Evolutionary conservation across 345 rosid genomes (phyloP).

Genomic region (Toxicodendron radicans): DNA sequence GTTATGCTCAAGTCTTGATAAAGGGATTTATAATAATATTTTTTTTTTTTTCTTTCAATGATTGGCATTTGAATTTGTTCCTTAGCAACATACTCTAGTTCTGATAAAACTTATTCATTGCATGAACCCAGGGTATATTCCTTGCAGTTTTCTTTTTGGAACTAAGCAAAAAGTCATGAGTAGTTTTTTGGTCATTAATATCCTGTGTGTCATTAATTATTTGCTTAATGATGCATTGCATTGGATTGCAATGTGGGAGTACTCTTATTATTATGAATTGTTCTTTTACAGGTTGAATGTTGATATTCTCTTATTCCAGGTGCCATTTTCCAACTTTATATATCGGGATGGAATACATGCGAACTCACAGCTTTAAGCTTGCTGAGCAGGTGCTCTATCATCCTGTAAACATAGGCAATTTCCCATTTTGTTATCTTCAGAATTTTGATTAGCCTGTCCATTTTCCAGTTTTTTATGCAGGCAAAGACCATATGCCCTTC

Average conservation of each 20-base stretch:
- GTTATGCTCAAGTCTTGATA: background rate
- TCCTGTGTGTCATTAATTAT: background rate
- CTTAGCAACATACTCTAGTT: background rate
- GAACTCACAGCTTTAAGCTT: constrained; percentile 94
- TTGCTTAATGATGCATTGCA: constrained; percentile 18
- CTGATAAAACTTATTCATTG: too few relatives aligned
- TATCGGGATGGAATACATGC: constrained; percentile 99
- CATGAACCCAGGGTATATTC: background rate
- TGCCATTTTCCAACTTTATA: constrained; percentile 95
- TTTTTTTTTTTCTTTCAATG: background rate
- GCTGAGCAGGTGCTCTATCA: constrained; percentile 83
- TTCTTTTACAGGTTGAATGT: constrained; percentile 67
- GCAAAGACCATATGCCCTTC: constrained; percentile 86
- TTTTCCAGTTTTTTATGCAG: constrained; percentile 85
- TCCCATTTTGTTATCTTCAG: background rate
- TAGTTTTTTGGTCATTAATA: constrained; percentile 3
- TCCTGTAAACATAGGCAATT: constrained; percentile 6
- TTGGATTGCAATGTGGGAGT: constrained; percentile 31
- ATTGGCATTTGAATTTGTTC: background rate
- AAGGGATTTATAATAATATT: background rate
- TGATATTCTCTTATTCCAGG: constrained; percentile 87
- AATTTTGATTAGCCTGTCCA: constrained; percentile 16
- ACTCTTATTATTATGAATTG: constrained; percentile 51
- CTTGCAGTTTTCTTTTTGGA: background rate
- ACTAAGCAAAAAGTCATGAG: background rate